Conservation (phyloP, 305 asterid species). For the Striga hermonthica region DNA sequence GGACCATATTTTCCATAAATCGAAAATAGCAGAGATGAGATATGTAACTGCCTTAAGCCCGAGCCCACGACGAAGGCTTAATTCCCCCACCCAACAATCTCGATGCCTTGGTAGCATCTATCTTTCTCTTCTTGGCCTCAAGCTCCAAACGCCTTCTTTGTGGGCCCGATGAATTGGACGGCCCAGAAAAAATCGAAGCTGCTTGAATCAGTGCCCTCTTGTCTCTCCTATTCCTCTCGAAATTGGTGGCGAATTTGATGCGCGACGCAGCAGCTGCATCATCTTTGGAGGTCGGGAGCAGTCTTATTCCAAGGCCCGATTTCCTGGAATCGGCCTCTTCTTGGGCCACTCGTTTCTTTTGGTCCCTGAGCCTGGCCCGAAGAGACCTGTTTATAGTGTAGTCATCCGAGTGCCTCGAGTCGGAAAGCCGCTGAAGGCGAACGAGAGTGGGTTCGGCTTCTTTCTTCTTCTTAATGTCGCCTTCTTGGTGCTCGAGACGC, state of each 20-base stretch:
- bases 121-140: slow-evolving; percentile 71
- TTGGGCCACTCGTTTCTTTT: slow-evolving; percentile 84
- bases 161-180: slow-evolving; percentile 40
- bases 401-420: slow-evolving; percentile 75
- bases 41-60: slow-evolving; percentile 30
- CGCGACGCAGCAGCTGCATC: slow-evolving; percentile 64
- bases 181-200: slow-evolving; percentile 69
- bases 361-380: slow-evolving; percentile 72
- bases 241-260: slow-evolving; percentile 58
- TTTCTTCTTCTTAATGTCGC: slow-evolving; percentile 81
- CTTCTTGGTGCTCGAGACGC: slow-evolving; percentile 90
- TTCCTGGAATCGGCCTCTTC: slow-evolving; percentile 72
- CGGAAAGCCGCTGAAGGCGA: slow-evolving; percentile 79
- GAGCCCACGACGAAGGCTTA: slow-evolving; percentile 65
- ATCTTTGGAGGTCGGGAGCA: slow-evolving; percentile 70
- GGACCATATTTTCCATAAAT: slow-evolving; percentile 29
- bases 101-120: slow-evolving; percentile 61
- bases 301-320: slow-evolving; percentile 70
- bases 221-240: slow-evolving; percentile 64
- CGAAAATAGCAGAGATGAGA: no score
- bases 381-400: slow-evolving; percentile 80
- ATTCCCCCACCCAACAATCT: slow-evolving; percentile 63
- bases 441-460: slow-evolving; percentile 85
- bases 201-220: slow-evolving; percentile 73
- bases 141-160: slow-evolving; percentile 54